A percentile compares a stretch with the other conserved stretches of the same genome.
Conservation (phyloP, 139 green algal species). For the Yamagishiella unicocca region DNA sequence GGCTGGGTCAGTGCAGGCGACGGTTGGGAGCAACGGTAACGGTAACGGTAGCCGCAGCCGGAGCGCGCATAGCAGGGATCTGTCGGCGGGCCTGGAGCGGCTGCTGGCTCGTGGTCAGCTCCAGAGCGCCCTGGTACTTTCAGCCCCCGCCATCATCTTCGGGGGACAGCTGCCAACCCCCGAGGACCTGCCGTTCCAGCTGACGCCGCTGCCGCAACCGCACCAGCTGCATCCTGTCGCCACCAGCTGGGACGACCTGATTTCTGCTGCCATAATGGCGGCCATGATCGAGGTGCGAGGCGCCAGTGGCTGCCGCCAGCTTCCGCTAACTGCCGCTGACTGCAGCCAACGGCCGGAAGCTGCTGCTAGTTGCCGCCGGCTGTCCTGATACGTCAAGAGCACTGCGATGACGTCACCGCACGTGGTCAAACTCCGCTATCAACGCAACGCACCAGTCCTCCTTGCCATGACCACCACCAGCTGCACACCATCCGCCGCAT, state of each 20-base stretch:
- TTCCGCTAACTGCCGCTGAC: too few relatives aligned
- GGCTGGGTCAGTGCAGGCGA: not conserved
- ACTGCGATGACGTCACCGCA: too few relatives aligned
- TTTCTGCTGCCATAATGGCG: not conserved
- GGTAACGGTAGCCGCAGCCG: not conserved
- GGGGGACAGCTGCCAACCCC: not conserved
- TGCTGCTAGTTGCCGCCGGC: too few relatives aligned
- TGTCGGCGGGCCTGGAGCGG: constrained; percentile 18
- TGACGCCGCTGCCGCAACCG: not conserved
- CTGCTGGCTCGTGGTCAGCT: not conserved
- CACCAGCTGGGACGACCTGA: constrained; percentile 14
- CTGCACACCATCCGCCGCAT: too few relatives aligned
- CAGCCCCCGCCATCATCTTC: not conserved
- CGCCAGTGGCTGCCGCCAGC: too few relatives aligned
- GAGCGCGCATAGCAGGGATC: not conserved
- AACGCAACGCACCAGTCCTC: too few relatives aligned
- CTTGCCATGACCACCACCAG: too few relatives aligned
- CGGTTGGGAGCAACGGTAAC: not conserved
- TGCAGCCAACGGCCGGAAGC: too few relatives aligned
- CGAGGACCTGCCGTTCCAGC: not conserved
- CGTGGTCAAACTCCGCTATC: too few relatives aligned
- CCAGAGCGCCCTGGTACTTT: not conserved
- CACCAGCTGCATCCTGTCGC: not conserved
- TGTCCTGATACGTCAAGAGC: too few relatives aligned
- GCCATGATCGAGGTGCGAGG: not conserved